These are phyloP conservation scores for Penicillium odoratum DNA, from an alignment of 495 filamentous ascomycete species.

Conservation along the genomic window DNA sequence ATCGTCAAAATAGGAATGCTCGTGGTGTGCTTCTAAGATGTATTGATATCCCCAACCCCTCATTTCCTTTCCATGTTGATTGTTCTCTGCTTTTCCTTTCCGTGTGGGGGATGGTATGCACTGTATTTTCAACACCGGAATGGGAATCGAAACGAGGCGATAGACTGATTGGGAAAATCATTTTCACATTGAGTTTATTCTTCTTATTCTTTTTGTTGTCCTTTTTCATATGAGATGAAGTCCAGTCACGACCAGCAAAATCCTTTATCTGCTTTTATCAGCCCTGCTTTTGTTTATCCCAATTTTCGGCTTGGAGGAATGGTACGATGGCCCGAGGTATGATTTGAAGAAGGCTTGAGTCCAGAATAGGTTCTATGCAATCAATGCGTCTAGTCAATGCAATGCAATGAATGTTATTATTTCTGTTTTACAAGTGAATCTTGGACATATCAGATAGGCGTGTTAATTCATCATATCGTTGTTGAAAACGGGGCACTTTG, in stretches of 20 bases:
- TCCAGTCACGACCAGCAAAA: conserved; percentile 6
- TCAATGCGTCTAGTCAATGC: background rate
- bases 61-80: background rate
- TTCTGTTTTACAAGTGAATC: background rate
- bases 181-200: background rate
- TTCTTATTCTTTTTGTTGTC: conserved; percentile 2
- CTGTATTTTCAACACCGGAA: background rate
- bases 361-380: background rate
- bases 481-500: conserved; percentile 44
- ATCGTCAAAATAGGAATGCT: background rate
- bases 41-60: background rate
- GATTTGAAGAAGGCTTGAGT: background rate
- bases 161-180: background rate
- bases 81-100: background rate
- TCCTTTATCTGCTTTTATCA: background rate
- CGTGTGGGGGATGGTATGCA: background rate
- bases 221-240: conserved; percentile 14
- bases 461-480: conserved; percentile 33
- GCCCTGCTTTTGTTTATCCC: background rate
- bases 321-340: background rate
- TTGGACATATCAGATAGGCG: background rate
- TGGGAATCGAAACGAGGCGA: background rate
- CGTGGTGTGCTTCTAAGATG: background rate
- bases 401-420: background rate
- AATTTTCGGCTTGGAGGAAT: background rate